Conservation (phyloP, 2,329 filamentous ascomycete genomes). For the Diplocarpon rosae region DNA sequence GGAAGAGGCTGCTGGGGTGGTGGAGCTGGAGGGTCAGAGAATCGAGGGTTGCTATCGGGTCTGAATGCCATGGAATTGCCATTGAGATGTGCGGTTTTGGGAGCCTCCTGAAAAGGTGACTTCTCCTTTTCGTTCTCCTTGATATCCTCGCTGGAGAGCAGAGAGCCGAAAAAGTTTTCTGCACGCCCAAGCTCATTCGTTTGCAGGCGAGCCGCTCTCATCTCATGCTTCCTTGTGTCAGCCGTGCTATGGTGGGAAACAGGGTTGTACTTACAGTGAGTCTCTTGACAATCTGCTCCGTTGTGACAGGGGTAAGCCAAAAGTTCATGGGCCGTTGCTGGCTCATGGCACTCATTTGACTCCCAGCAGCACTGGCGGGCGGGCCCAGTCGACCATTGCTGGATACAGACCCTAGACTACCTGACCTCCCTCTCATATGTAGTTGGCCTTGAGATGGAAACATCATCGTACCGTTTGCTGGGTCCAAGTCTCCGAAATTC, state of each 20-base stretch:
- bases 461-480: constrained; percentile 63
- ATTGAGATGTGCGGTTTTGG: constrained; percentile 37
- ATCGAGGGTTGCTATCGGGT: constrained; percentile 68
- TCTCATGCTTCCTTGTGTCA: constrained; percentile 55
- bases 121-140: constrained; percentile 42
- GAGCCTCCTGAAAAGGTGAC: constrained; percentile 34
- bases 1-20: constrained; percentile 88
- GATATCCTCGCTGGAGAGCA: constrained; percentile 61
- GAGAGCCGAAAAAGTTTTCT: constrained; percentile 65
- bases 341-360: constrained; percentile 44
- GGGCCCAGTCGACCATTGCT: constrained; percentile 47
- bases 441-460: constrained; percentile 56
- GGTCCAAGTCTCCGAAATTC: constrained; percentile 86
- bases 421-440: constrained; percentile 58
- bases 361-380: constrained; percentile 42
- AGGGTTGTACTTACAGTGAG: constrained; percentile 21
- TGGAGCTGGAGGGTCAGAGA: constrained; percentile 86
- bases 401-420: constrained; percentile 52
- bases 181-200: constrained; percentile 76
- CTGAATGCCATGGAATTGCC: constrained; percentile 40
- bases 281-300: constrained; percentile 87
- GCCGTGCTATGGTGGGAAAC: constrained; percentile 13
- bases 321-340: constrained; percentile 71
- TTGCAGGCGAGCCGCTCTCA: constrained; percentile 81
- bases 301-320: constrained; percentile 80